A percentile compares a stretch with the other conserved stretches of the same genome.
phyloP scores from a whole-genome alignment of 805 yeast species.

The Saccharomycopsis microspora region DNA sequence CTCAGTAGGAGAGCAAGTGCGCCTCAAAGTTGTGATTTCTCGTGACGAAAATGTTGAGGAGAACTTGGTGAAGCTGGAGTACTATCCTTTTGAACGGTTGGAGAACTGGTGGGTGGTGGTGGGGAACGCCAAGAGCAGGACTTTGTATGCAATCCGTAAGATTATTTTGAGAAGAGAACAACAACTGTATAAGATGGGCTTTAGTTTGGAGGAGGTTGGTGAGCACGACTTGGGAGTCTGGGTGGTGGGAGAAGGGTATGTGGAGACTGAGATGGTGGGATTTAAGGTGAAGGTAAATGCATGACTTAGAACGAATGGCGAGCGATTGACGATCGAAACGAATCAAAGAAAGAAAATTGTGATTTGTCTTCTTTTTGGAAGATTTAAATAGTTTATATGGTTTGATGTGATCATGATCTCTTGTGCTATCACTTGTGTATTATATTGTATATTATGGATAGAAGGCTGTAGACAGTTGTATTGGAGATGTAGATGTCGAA shows the following conservation, averaged over 20 bases:
- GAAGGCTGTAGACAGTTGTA: too few relatives aligned
- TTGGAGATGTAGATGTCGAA: too few relatives aligned
- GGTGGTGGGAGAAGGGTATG: slow-evolving; percentile 84
- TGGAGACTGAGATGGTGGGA: slow-evolving; percentile 64
- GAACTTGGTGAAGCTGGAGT: slow-evolving; percentile 42
- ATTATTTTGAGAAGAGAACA: slow-evolving; percentile 39
- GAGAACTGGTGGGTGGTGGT: slow-evolving; percentile 86
- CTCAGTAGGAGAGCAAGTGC: background rate
- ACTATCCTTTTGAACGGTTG: slow-evolving; percentile 45
- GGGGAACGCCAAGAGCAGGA: slow-evolving; percentile 51
- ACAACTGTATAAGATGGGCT: slow-evolving; percentile 41
- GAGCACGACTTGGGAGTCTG: slow-evolving; percentile 54
- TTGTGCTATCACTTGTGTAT: too few relatives aligned
- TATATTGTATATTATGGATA: too few relatives aligned
- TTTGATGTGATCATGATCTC: too few relatives aligned
- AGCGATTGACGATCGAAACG: background rate
- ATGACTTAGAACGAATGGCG: background rate
- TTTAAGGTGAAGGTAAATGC: background rate
- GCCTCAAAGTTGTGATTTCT: slow-evolving; percentile 34
- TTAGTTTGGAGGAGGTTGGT: slow-evolving; percentile 52
- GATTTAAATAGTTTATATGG: too few relatives aligned
- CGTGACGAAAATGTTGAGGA: slow-evolving; percentile 73
- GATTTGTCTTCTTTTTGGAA: background rate
- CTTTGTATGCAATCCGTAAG: slow-evolving; percentile 65
- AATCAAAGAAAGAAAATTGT: background rate